These are phyloP conservation scores for Scheffersomyces segobiensis DNA, from an alignment of 1,139 yeast species.

Conservation along the genomic window DNA sequence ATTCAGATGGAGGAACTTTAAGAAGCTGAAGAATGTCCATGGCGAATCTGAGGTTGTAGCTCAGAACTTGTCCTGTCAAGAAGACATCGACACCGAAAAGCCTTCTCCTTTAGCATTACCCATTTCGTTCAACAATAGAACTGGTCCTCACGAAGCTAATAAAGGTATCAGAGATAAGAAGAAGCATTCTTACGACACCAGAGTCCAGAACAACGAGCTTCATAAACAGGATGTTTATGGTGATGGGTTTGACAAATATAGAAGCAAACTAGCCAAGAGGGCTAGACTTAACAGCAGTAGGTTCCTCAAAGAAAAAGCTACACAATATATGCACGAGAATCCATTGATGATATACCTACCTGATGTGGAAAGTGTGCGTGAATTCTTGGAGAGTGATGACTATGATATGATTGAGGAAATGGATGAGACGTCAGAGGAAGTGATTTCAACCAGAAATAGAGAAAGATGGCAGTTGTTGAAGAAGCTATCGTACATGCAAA, in stretches of 20 bases:
- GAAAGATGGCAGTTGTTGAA: conserved; percentile 72
- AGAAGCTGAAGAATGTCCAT: conserved; percentile 17
- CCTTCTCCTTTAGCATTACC: conserved; percentile 46
- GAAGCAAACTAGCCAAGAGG: conserved; percentile 41
- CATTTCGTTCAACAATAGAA: conserved; percentile 79
- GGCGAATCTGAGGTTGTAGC: conserved; percentile 21
- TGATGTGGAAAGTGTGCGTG: conserved; percentile 52
- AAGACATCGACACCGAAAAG: conserved; percentile 26
- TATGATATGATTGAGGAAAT: conserved; percentile 35
- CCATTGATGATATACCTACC: conserved; percentile 53
- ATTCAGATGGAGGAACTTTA: conserved; percentile 47
- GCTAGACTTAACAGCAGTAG: conserved; percentile 56
- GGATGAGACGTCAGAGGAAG: conserved; percentile 41
- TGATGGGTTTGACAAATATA: conserved; percentile 65
- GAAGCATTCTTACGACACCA: conserved; percentile 74
- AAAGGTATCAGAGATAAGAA: conserved; percentile 82
- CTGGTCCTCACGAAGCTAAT: conserved; percentile 75
- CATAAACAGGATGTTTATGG: conserved; percentile 80
- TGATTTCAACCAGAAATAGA: conserved; percentile 46
- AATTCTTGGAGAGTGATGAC: conserved; percentile 52
- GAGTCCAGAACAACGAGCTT: conserved; percentile 65
- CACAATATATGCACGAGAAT: conserved; percentile 40
- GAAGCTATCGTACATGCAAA: conserved; percentile 66
- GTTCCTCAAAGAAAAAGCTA: conserved; percentile 57
- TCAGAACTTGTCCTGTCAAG: conserved; percentile 11